Base-by-base conservation (phyloP, 345 rosid genomes). In the Moringa oleifera region DNA sequence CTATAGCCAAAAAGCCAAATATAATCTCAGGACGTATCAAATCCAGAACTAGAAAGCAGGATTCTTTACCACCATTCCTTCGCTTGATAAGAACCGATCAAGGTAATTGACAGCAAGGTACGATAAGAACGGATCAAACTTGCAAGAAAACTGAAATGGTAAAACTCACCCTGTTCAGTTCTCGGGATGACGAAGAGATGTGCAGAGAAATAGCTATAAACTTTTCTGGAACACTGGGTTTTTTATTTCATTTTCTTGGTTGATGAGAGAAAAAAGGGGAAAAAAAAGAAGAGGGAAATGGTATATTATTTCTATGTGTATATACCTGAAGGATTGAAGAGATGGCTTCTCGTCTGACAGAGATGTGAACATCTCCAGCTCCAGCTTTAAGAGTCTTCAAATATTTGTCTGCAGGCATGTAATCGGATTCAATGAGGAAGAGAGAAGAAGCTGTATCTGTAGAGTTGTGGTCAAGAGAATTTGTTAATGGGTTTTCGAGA, bases 101-200 rank as follows among this genome's bases (percentile, higher is more conserved):
- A 91, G 77, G 71, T 91, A 91, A 73, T 88, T 91, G 20, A 80
- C 77, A 13, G 96, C 93, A 45, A 91, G 92, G 73, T 86, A 91
- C 47, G 86, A 67, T 53, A 81, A 23, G 64, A 75, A 71, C 7
- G 83, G 84, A 51, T 80, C 84, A 51, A 64, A 67, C 52, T 61
- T 45, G 62, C 71, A 45, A 65, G 75, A 78, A 49, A 77, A 51
- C 90, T 76, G 81, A 65, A 57, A 59, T 55, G n/a, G n/a, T n/a
- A n/a, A n/a, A n/a, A n/a, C n/a, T n/a, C n/a, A n/a, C n/a, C n/a
- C n/a, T n/a, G n/a, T n/a, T n/a, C n/a, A n/a, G n/a, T n/a, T n/a
- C n/a, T n/a, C n/a, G n/a, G n/a, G n/a, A n/a, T n/a, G n/a, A n/a
- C n/a, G n/a, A n/a, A n/a, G n/a, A n/a, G n/a, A n/a, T n/a, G n/a